A percentile compares a stretch with the other conserved stretches of the same genome.
These are phyloP conservation scores for Achaetomium macrosporum DNA, from an alignment of 2,329 filamentous ascomycete genomes.

Conservation along the genomic window DNA sequence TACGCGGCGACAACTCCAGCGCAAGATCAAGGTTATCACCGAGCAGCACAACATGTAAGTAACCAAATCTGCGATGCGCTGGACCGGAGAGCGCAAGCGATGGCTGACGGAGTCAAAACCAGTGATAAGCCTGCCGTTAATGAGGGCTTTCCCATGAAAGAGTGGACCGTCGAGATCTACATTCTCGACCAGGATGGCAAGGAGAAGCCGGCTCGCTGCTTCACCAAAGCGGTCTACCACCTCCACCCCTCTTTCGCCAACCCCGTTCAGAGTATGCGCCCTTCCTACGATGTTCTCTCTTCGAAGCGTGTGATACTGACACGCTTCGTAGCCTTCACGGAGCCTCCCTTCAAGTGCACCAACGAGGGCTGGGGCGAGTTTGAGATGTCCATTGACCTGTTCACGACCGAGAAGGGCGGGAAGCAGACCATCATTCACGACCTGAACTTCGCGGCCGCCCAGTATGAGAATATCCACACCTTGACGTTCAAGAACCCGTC, in stretches of 20 bases:
- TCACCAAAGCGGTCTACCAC: constrained; percentile 88
- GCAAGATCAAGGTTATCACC: constrained; percentile 87
- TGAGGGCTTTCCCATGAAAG: constrained; percentile 85
- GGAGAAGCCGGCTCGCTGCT: constrained; percentile 74
- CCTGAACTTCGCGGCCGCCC: constrained; percentile 77
- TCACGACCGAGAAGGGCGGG: constrained; percentile 76
- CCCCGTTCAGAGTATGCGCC: constrained; percentile 69
- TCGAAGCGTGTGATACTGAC: constrained; percentile 8
- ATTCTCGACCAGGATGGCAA: constrained; percentile 82
- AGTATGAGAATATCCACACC: constrained; percentile 76
- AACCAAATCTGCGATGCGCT: not conserved
- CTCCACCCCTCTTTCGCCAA: constrained; percentile 92
- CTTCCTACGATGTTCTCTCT: not conserved
- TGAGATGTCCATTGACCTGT: constrained; percentile 82
- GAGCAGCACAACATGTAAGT: constrained; percentile 79
- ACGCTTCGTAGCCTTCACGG: constrained; percentile 59
- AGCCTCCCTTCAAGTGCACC: constrained; percentile 78
- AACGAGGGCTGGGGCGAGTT: constrained; percentile 99
- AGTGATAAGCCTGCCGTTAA: constrained; percentile 75
- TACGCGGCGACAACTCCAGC: constrained; percentile 48
- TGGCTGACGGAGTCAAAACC: constrained; percentile 25
- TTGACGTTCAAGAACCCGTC: constrained; percentile 92
- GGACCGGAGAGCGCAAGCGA: not conserved
- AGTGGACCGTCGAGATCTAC: constrained; percentile 84
- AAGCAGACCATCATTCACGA: constrained; percentile 80